Conservation (phyloP, 1,139 yeast genomes). For the Kodamaea sp. region DNA sequence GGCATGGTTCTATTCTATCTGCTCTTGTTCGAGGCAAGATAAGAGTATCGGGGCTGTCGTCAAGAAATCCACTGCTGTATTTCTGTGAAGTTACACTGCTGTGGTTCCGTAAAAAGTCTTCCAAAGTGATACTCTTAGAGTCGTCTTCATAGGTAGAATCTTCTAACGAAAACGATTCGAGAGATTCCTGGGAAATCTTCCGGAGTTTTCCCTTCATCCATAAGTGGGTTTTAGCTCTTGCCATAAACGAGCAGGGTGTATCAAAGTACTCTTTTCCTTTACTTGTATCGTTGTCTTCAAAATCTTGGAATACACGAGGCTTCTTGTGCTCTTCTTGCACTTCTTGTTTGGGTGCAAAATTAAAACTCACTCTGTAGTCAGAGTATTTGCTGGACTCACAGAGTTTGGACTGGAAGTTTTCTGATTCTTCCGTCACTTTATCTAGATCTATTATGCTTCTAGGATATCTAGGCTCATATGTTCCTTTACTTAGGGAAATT, state of each 20-base stretch:
- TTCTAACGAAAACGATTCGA: background rate
- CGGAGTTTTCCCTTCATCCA: background rate
- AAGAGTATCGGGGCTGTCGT: background rate
- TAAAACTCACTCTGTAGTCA: background rate
- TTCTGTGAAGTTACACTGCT: no score
- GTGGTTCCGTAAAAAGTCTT: background rate
- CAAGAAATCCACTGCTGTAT: no score
- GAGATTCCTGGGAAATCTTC: background rate
- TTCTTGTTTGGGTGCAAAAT: background rate
- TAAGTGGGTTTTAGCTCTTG: background rate
- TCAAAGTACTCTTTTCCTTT: background rate
- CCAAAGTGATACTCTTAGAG: background rate
- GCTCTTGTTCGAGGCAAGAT: background rate
- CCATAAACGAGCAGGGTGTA: background rate
- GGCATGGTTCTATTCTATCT: background rate
- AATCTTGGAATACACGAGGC: background rate
- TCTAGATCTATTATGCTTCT: constrained; percentile 13
- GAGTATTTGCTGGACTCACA: background rate
- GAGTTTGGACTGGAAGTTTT: constrained; percentile 6
- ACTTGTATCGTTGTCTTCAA: background rate
- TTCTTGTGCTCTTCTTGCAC: background rate
- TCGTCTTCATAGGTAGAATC: background rate
- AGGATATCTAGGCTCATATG: background rate
- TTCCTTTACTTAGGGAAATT: background rate
- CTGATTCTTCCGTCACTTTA: constrained; percentile 11